Evolutionary conservation across 371 early-diverging fungal genomes (phyloP).

Genomic region (Capniomyces stellatus): DNA sequence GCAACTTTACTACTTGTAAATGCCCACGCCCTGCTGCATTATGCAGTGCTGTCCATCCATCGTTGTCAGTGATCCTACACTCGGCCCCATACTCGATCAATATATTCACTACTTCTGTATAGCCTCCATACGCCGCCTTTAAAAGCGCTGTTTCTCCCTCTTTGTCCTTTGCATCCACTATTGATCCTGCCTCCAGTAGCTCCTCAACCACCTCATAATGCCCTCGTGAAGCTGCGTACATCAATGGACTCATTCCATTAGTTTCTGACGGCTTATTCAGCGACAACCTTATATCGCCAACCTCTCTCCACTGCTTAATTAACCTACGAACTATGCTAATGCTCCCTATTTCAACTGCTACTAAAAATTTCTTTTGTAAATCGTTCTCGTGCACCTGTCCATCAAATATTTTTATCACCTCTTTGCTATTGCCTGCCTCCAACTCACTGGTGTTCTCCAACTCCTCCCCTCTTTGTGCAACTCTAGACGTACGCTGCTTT

Average conservation of each 20-base stretch:
- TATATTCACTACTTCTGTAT: slow-evolving; percentile 37
- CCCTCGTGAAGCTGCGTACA: slow-evolving; percentile 54
- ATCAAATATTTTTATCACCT: not conserved
- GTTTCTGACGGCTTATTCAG: slow-evolving; percentile 21
- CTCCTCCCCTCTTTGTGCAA: too few species aligned
- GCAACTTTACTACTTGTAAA: slow-evolving; percentile 34
- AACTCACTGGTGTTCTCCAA: not conserved
- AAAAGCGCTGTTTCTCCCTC: slow-evolving; percentile 65
- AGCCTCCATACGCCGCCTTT: slow-evolving; percentile 59
- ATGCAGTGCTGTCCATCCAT: slow-evolving; percentile 77
- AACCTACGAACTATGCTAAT: slow-evolving; percentile 20
- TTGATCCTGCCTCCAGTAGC: slow-evolving; percentile 41
- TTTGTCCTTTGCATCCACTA: slow-evolving; percentile 43
- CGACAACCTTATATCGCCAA: not conserved
- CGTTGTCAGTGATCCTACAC: slow-evolving; percentile 45
- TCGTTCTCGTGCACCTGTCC: not conserved
- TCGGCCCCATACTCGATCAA: slow-evolving; percentile 45
- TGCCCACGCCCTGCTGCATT: slow-evolving; percentile 49
- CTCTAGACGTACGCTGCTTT: not conserved
- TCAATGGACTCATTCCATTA: slow-evolving; percentile 48
- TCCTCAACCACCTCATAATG: slow-evolving; percentile 40
- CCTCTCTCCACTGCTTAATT: slow-evolving; percentile 9
- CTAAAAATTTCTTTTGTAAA: slow-evolving; percentile 4
- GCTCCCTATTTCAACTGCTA: slow-evolving; percentile 7
- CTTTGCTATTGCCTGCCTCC: too few species aligned